Percentiles rank a stretch among this genome's conserved stretches.
These are phyloP conservation scores for Trypanosoma melophagium DNA, from an alignment of 208 protist species.

Conservation along the genomic window DNA sequence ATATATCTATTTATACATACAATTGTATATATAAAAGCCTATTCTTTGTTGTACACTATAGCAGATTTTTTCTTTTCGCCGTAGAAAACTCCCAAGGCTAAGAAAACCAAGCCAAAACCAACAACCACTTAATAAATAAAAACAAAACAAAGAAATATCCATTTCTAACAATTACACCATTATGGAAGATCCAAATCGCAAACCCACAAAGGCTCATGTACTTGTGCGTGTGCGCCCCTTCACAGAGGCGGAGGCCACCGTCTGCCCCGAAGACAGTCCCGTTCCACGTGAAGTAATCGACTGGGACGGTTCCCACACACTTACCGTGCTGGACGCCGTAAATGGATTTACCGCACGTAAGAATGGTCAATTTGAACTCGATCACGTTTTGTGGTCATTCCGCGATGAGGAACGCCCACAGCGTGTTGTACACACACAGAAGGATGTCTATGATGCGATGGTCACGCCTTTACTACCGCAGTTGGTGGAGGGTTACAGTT, in stretches of 20 bases:
- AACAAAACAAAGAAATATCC: constrained; percentile 22
- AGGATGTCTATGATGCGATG: constrained; percentile 67
- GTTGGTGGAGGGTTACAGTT: constrained; percentile 78
- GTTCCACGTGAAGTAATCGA: constrained; percentile 64
- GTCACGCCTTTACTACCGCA: constrained; percentile 55
- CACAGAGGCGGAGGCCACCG: constrained; percentile 54
- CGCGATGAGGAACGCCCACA: constrained; percentile 40
- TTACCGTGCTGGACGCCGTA: constrained; percentile 69
- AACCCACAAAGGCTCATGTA: constrained; percentile 33
- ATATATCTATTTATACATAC: too few relatives aligned
- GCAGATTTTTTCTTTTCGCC: too few relatives aligned
- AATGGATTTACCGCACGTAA: constrained; percentile 63
- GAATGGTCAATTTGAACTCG: constrained; percentile 60
- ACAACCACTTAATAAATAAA: constrained; percentile 1
- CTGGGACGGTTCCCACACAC: constrained; percentile 51
- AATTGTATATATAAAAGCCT: too few relatives aligned
- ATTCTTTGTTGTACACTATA: too few relatives aligned
- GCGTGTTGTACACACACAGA: constrained; percentile 46
- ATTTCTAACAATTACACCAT: not conserved
- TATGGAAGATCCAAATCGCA: constrained; percentile 18
- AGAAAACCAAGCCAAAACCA: not conserved
- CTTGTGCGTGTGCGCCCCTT: constrained; percentile 83
- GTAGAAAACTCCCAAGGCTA: too few relatives aligned
- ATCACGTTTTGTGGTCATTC: constrained; percentile 77
- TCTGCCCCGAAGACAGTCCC: constrained; percentile 68